Percentiles rank a stretch among this genome's conserved stretches.
Evolutionary conservation across 1,284 basidiomycete species (phyloP).

Genomic region (Pseudozyma sp.): DNA sequence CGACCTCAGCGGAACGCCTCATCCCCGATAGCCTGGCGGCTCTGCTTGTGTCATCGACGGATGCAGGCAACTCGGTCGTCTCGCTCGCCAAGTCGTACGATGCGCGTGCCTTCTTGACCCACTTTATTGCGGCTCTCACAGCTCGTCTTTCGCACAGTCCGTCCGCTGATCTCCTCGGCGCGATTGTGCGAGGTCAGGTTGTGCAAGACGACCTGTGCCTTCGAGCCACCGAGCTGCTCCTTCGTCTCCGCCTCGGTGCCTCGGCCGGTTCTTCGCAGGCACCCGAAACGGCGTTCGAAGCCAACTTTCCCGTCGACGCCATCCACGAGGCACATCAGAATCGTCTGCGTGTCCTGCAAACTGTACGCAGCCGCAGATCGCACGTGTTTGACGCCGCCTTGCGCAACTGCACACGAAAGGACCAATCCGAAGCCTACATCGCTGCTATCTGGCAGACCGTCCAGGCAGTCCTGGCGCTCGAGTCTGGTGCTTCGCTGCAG

Average conservation of each 20-base stretch:
- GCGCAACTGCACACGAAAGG: conserved; percentile 27
- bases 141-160: conserved; percentile 27
- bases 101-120: conserved; percentile 44
- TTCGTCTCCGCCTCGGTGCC: conserved; percentile 29
- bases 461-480: conserved; percentile 48
- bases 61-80: conserved; percentile 22
- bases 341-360: conserved; percentile 48
- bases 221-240: conserved; percentile 32
- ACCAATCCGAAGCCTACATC: conserved; percentile 33
- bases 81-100: conserved; percentile 43
- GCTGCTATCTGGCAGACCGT: conserved; percentile 49
- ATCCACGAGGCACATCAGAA: conserved; percentile 30
- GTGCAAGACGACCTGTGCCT: conserved; percentile 29
- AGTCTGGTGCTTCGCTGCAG: conserved; percentile 42
- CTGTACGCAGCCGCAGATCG: conserved; percentile 45
- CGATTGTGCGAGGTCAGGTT: conserved; percentile 29
- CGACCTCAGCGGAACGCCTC: conserved; percentile 30
- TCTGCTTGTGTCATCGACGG: conserved; percentile 34
- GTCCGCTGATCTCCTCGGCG: conserved; percentile 38
- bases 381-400: conserved; percentile 53
- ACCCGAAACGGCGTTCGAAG: conserved; percentile 29
- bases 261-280: conserved; percentile 25
- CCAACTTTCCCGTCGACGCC: conserved; percentile 19
- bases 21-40: conserved; percentile 42
- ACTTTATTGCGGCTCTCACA: conserved; percentile 44